phyloP scores from a whole-genome alignment of 305 asterid genomes.

The Fraxinus nigra region DNA sequence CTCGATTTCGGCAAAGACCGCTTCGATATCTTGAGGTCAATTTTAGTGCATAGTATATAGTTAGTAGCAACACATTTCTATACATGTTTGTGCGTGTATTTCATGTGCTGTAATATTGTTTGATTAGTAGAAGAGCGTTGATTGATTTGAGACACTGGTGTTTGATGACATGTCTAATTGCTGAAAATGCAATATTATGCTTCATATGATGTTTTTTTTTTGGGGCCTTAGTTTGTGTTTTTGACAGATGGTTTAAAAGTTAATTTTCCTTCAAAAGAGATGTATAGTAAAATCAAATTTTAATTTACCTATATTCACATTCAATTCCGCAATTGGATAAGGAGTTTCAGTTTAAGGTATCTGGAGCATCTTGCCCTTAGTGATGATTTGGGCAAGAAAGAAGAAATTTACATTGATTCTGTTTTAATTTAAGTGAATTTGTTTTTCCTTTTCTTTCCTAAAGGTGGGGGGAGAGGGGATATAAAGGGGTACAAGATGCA shows the following conservation, averaged over 20 bases:
- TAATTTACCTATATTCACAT: background rate
- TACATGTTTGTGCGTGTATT: slow-evolving; percentile 12
- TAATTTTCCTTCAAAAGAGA: background rate
- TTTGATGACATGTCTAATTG: slow-evolving; percentile 28
- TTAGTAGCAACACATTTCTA: background rate
- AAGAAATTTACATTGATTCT: background rate
- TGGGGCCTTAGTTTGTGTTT: background rate
- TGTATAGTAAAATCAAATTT: background rate
- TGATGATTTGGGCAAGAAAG: background rate
- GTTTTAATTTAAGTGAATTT: background rate
- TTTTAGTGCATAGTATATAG: background rate
- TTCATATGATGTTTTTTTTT: background rate
- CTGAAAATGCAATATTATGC: background rate
- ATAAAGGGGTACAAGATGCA: background rate
- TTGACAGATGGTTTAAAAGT: background rate
- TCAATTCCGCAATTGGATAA: background rate
- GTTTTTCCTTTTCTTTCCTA: background rate
- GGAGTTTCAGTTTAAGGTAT: background rate
- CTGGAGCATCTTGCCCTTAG: background rate
- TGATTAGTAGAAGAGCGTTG: slow-evolving; percentile 2
- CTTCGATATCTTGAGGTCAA: slow-evolving; percentile 79
- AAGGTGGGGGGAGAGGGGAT: background rate
- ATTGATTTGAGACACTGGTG: slow-evolving; percentile 10
- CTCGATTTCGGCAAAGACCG: slow-evolving; percentile 86
- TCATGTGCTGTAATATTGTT: slow-evolving; percentile 2